phyloP scores from a whole-genome alignment of 2,329 filamentous ascomycete genomes.

The Bipolaris sorokiniana region DNA sequence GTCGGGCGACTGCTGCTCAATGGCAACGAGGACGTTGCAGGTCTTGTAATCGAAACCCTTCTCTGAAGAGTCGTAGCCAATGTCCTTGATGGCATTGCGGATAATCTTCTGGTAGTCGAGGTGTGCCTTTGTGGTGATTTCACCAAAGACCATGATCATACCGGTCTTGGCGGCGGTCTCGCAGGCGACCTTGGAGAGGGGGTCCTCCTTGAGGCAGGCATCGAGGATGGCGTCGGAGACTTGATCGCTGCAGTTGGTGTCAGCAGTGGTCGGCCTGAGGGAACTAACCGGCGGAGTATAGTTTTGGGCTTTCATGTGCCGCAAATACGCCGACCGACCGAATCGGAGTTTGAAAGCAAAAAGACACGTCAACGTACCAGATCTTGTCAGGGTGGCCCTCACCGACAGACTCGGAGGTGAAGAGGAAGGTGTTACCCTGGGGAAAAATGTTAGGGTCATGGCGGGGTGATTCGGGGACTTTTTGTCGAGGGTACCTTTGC shows the following conservation, averaged over 20 bases:
- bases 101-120: slow-evolving; percentile 99
- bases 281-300: background rate
- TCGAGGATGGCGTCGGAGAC: slow-evolving; percentile 98
- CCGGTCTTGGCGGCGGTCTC: slow-evolving; percentile 99
- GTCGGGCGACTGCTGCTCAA: slow-evolving; percentile 98
- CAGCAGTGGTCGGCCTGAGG: slow-evolving; percentile 8
- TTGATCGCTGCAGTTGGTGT: slow-evolving; percentile 70
- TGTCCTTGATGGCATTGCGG: slow-evolving; percentile 93
- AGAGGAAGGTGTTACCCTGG: slow-evolving; percentile 51
- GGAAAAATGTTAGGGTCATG: slow-evolving; percentile 21
- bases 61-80: slow-evolving; percentile 93
- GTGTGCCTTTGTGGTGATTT: slow-evolving; percentile 95
- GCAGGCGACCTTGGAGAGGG: slow-evolving; percentile 97
- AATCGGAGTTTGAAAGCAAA: slow-evolving; percentile 3
- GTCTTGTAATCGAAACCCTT: slow-evolving; percentile 99
- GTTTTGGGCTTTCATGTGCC: no score
- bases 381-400: slow-evolving; percentile 88
- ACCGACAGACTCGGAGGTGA: slow-evolving; percentile 61
- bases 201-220: slow-evolving; percentile 92
- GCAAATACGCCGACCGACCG: background rate
- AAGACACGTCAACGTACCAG: slow-evolving; percentile 58
- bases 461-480: slow-evolving; percentile 14
- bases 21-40: slow-evolving; percentile 96
- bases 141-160: slow-evolving; percentile 84
- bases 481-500: slow-evolving; percentile 32